phyloP scores from a whole-genome alignment of 2,329 filamentous ascomycete genomes.

The Sarocladiaceae sp. region DNA sequence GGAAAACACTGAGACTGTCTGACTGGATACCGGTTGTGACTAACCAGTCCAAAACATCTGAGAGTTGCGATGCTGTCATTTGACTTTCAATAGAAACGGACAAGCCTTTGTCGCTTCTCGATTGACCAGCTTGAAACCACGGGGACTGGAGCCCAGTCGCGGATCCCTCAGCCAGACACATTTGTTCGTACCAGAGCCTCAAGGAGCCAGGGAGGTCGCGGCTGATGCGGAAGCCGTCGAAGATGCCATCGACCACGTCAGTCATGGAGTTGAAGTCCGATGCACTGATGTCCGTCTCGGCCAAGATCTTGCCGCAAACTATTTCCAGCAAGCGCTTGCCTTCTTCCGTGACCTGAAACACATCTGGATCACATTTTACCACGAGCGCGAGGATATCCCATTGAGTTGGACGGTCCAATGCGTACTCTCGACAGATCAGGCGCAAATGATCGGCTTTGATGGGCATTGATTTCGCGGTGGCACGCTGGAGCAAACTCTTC shows the following conservation, averaged over 20 bases:
- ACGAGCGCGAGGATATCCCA: conserved; percentile 37
- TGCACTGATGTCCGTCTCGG: conserved; percentile 14
- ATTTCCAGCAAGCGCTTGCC: conserved; percentile 32
- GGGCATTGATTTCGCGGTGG: conserved; percentile 21
- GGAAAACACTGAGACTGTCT: conserved; percentile 32
- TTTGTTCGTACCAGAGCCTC: conserved; percentile 38
- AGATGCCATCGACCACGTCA: conserved; percentile 35
- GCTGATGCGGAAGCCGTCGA: conserved; percentile 36
- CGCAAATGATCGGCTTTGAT: conserved; percentile 36
- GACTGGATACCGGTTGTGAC: conserved; percentile 23
- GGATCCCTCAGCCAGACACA: conserved; percentile 28
- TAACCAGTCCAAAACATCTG: conserved; percentile 37
- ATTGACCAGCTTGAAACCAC: conserved; percentile 25
- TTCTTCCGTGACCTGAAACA: conserved; percentile 35
- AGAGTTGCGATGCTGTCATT: conserved; percentile 37
- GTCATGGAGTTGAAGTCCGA: conserved; percentile 18
- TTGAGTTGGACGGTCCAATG: conserved; percentile 28
- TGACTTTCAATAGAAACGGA: conserved; percentile 32
- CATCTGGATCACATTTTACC: conserved; percentile 40
- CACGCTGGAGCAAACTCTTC: conserved; percentile 24
- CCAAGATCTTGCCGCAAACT: conserved; percentile 30
- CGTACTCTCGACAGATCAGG: conserved; percentile 36
- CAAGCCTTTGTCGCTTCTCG: conserved; percentile 13
- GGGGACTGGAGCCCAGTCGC: conserved; percentile 21
- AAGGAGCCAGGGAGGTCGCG: conserved; percentile 40